Evolutionary conservation across 2,329 filamentous ascomycete species (phyloP).

Genomic region (Nectriaceae sp.): DNA sequence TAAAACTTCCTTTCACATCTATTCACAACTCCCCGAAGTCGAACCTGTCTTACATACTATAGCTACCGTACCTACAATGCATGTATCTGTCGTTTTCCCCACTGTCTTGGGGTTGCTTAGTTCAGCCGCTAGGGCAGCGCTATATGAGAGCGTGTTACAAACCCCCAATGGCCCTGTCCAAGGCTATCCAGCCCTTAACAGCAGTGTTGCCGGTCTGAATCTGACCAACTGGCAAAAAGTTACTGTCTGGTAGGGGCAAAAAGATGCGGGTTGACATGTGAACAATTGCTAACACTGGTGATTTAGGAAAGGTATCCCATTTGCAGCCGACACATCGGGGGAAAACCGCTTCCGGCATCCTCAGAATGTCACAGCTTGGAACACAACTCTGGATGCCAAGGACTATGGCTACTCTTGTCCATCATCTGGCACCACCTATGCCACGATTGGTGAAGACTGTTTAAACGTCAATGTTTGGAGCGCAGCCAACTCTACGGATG

Average conservation of each 20-base stretch:
- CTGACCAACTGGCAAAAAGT: conserved; percentile 9
- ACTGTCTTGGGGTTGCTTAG: not conserved
- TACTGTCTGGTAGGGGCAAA: conserved; percentile 16
- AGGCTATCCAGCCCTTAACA: conserved; percentile 5
- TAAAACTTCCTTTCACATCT: too few species aligned
- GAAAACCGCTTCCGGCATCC: not conserved
- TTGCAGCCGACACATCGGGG: not conserved
- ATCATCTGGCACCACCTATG: not conserved
- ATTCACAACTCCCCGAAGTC: too few species aligned
- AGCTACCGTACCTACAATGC: too few species aligned
- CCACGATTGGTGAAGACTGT: conserved; percentile 29
- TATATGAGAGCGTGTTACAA: not conserved
- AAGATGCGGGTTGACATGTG: too few species aligned
- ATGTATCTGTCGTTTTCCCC: not conserved
- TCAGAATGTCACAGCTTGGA: conserved; percentile 15
- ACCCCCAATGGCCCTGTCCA: conserved; percentile 2
- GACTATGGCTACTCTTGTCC: conserved; percentile 12
- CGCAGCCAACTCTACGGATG: conserved; percentile 23
- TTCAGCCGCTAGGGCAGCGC: too few species aligned
- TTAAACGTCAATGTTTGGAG: conserved; percentile 37
- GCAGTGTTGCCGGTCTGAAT: conserved; percentile 2
- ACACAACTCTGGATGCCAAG: conserved; percentile 18
- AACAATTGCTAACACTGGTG: not conserved
- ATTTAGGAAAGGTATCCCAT: not conserved
- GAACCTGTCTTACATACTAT: too few species aligned